These are phyloP conservation scores for Simplicillium sp. DNA, from an alignment of 2,329 filamentous ascomycete genomes.

Conservation along the genomic window DNA sequence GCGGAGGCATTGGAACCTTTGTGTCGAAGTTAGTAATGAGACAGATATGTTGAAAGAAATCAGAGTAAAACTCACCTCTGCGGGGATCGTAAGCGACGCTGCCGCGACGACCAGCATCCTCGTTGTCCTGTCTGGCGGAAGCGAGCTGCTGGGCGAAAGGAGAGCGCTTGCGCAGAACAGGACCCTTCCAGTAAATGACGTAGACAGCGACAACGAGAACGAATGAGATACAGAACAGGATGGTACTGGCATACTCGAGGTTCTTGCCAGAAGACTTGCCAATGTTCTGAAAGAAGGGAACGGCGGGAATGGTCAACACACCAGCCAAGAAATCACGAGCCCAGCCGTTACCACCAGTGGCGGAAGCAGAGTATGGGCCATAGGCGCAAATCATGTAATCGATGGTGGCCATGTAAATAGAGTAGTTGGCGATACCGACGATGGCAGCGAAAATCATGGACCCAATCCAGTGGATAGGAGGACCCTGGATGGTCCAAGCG, in stretches of 20 bases:
- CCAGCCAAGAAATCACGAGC: conserved; percentile 65
- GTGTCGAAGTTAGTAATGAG: conserved; percentile 5
- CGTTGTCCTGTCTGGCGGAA: conserved; percentile 23
- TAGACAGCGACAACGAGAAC: conserved; percentile 55
- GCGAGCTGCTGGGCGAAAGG: conserved; percentile 57
- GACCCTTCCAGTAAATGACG: conserved; percentile 57
- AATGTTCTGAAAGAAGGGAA: conserved; percentile 54
- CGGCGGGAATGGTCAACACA: conserved; percentile 58
- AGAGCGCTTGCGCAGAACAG: conserved; percentile 47
- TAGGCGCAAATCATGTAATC: conserved; percentile 73
- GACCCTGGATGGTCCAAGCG: conserved; percentile 57
- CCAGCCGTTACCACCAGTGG: conserved; percentile 69
- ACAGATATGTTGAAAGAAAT: neutral
- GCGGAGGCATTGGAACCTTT: conserved; percentile 14
- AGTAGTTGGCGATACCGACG: conserved; percentile 65
- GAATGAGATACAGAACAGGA: conserved; percentile 53
- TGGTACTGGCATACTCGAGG: conserved; percentile 52
- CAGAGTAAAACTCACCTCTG: conserved; percentile 1
- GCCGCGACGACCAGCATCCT: conserved; percentile 17
- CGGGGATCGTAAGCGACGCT: conserved; percentile 15
- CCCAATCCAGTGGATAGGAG: conserved; percentile 57
- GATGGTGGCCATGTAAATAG: conserved; percentile 68
- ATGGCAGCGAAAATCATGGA: conserved; percentile 55
- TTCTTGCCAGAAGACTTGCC: conserved; percentile 33
- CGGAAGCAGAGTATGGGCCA: conserved; percentile 63